A percentile compares a stretch with the other conserved stretches of the same genome.
phyloP scores from a whole-genome alignment of 208 protist species.

The Acanthamoeba comandoni region DNA sequence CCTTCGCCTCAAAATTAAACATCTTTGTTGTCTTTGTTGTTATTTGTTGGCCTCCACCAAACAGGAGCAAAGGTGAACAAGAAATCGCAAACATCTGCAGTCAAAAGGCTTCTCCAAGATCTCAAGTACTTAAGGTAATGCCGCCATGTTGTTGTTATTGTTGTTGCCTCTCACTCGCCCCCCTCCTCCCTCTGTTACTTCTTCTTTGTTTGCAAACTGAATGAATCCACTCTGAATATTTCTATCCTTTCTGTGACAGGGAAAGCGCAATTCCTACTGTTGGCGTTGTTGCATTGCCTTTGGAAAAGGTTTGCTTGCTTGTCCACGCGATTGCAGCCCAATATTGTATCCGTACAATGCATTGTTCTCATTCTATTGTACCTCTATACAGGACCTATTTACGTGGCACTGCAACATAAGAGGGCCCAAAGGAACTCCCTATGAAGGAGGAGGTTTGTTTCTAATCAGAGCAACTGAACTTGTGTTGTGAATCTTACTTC shows the following conservation, averaged over 20 bases:
- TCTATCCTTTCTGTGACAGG: no score
- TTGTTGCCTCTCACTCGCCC: no score
- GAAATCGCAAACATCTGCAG: constrained; percentile 59
- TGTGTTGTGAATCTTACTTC: no score
- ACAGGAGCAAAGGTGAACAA: constrained; percentile 48
- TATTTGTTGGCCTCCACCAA: neutral
- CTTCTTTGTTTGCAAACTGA: no score
- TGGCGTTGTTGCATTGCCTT: constrained; percentile 40
- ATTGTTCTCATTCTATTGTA: neutral
- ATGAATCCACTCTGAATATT: no score
- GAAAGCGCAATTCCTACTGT: constrained; percentile 52
- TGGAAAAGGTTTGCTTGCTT: constrained; percentile 51
- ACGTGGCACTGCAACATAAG: constrained; percentile 67
- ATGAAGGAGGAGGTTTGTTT: constrained; percentile 52
- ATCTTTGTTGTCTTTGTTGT: neutral
- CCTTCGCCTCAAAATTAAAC: neutral
- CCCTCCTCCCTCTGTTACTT: no score
- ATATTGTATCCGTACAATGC: neutral
- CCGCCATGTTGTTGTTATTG: no score
- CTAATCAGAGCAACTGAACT: neutral
- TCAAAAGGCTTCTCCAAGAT: constrained; percentile 67
- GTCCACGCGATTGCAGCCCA: neutral
- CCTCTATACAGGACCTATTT: constrained; percentile 38
- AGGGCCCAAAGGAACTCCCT: constrained; percentile 58
- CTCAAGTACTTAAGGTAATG: constrained; percentile 62